A percentile compares a stretch with the other conserved stretches of the same genome.
phyloP scores from a whole-genome alignment of 805 yeast genomes.

The Saturnispora mendoncae region DNA sequence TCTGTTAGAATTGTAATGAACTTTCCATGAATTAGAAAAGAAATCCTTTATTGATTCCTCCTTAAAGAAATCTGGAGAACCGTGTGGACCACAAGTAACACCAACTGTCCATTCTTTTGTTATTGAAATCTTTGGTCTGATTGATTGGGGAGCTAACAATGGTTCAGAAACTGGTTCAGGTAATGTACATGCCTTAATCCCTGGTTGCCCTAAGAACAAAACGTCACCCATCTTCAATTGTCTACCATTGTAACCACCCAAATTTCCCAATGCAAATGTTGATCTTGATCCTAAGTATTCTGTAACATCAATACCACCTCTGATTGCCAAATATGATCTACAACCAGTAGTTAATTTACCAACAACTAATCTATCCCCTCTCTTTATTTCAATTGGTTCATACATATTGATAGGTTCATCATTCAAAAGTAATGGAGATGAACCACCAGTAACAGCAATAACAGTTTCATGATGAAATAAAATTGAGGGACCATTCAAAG shows the following conservation, averaged over 20 bases:
- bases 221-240: slow-evolving; percentile 89
- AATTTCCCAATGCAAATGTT: slow-evolving; percentile 84
- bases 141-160: slow-evolving; percentile 40
- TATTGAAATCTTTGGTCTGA: slow-evolving; percentile 44
- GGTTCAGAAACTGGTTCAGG: slow-evolving; percentile 71
- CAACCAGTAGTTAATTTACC: slow-evolving; percentile 82
- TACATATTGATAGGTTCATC: slow-evolving; percentile 51
- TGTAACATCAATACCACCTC: slow-evolving; percentile 91
- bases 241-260: slow-evolving; percentile 95
- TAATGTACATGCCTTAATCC: slow-evolving; percentile 53
- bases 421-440: slow-evolving; percentile 49
- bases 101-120: slow-evolving; percentile 71
- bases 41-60: slow-evolving; percentile 67
- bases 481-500: slow-evolving; percentile 79
- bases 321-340: slow-evolving; percentile 79
- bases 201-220: slow-evolving; percentile 74
- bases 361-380: slow-evolving; percentile 70
- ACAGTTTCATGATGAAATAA: slow-evolving; percentile 74
- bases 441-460: slow-evolving; percentile 84
- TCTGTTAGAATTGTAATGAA: slow-evolving; percentile 93
- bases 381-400: slow-evolving; percentile 59
- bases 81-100: slow-evolving; percentile 96
- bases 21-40: slow-evolving; percentile 78
- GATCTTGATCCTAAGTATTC: slow-evolving; percentile 94
- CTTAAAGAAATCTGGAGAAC: slow-evolving; percentile 90